Conservation (phyloP, 768 basidiomycete species). For the Ephemerocybe angulata region DNA sequence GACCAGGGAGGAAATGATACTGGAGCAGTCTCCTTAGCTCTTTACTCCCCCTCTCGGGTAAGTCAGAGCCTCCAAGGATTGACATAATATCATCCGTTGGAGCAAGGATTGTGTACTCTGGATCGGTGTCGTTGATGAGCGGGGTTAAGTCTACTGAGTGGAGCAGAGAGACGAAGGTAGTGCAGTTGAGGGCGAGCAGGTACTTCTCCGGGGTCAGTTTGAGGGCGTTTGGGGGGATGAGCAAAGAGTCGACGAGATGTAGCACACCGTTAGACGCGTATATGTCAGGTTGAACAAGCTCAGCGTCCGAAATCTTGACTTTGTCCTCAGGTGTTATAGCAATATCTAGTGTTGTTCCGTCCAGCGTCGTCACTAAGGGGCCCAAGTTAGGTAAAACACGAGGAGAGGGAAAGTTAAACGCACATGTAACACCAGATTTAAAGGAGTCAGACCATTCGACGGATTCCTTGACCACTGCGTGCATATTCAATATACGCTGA, state of each 20-base stretch:
- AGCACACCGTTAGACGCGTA: conserved; percentile 95
- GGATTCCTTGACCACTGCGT: conserved; percentile 53
- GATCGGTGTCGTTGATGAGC: conserved; percentile 66
- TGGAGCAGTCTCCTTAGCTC: conserved; percentile 71
- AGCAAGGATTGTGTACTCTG: conserved; percentile 85
- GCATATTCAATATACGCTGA: conserved; percentile 72
- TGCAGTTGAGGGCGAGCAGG: conserved; percentile 88
- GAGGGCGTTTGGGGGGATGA: conserved; percentile 73
- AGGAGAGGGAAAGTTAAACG: conserved; percentile 22
- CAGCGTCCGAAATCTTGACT: conserved; percentile 53
- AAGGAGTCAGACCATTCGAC: conserved; percentile 73
- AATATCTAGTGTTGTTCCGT: conserved; percentile 64
- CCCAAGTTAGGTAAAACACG: conserved; percentile 10
- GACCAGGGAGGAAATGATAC: conserved; percentile 91
- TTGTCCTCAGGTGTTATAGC: conserved; percentile 49
- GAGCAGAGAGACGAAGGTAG: conserved; percentile 82
- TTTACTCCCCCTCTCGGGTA: conserved; percentile 62
- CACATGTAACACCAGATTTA: conserved; percentile 47
- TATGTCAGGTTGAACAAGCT: conserved; percentile 72
- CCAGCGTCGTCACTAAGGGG: conserved; percentile 62
- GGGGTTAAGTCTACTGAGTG: conserved; percentile 74
- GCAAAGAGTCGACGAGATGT: conserved; percentile 81
- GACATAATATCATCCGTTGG: conserved; percentile 82
- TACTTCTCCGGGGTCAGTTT: conserved; percentile 92
- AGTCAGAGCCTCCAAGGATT: conserved; percentile 45